phyloP scores from a whole-genome alignment of 2,329 filamentous ascomycete species.

The Venturia effusa region DNA sequence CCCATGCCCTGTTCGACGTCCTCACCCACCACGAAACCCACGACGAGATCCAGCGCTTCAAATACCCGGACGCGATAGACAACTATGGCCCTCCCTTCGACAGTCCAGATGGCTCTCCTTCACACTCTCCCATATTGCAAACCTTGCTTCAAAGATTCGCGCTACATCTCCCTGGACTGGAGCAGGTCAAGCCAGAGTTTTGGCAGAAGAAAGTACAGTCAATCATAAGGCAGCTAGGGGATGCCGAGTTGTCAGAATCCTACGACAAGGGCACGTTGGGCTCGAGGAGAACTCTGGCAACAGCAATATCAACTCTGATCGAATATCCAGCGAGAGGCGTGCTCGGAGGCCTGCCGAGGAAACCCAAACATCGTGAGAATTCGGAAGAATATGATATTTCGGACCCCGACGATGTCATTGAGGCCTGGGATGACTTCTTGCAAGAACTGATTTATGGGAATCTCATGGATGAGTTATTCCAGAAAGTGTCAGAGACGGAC shows the following conservation, averaged over 20 bases:
- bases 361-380: background rate
- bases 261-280: conserved; percentile 71
- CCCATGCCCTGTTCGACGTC: conserved; percentile 42
- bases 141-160: conserved; percentile 54
- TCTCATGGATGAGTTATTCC: conserved; percentile 54
- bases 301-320: conserved; percentile 57
- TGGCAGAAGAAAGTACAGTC: conserved; percentile 53
- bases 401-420: conserved; percentile 48
- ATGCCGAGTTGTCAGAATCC: conserved; percentile 65
- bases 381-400: conserved; percentile 42
- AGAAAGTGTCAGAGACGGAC: conserved; percentile 47
- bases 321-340: conserved; percentile 59
- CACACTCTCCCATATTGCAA: conserved; percentile 55
- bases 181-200: conserved; percentile 51
- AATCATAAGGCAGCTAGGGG: conserved; percentile 48
- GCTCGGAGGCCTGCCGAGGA: conserved; percentile 47
- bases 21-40: conserved; percentile 44
- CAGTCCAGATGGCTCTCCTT: conserved; percentile 33
- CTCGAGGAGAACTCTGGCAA: conserved; percentile 63
- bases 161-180: conserved; percentile 55
- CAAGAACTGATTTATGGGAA: conserved; percentile 58
- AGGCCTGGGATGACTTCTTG: conserved; percentile 57
- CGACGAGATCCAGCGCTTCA: conserved; percentile 62
- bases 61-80: conserved; percentile 50
- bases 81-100: conserved; percentile 62